phyloP scores from a whole-genome alignment of 108 stramenopile genomes.

The Stephanodiscus minutulus region DNA sequence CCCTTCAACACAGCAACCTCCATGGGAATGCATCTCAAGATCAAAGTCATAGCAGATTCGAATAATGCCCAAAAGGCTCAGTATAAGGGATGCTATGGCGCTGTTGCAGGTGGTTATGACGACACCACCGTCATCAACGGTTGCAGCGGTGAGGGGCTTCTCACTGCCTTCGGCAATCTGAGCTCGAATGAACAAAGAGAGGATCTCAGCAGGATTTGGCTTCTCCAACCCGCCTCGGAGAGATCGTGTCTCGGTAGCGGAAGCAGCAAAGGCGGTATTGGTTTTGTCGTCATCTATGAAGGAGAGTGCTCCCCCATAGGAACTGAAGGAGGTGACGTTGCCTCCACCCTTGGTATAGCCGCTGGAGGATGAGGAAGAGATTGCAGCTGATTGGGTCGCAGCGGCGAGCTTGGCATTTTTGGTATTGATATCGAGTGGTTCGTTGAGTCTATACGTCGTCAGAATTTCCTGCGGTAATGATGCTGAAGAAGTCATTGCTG shows the following conservation, averaged over 20 bases:
- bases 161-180: conserved; percentile 9
- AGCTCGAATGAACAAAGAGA: conserved; percentile 42
- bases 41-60: conserved; percentile 35
- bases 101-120: neutral
- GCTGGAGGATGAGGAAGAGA: neutral
- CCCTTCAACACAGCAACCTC: neutral
- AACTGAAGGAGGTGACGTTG: neutral
- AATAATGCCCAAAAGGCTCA: conserved; percentile 29
- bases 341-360: neutral
- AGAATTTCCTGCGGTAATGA: conserved; percentile 1
- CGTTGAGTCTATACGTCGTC: conserved; percentile 26
- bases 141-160: neutral
- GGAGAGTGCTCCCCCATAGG: conserved; percentile 12
- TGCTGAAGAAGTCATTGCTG: neutral
- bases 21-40: conserved; percentile 6
- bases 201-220: conserved; percentile 21
- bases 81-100: conserved; percentile 26
- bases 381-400: neutral
- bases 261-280: neutral
- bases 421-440: conserved; percentile 9
- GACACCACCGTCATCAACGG: neutral
- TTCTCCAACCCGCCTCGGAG: neutral
- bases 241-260: neutral
- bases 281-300: neutral
- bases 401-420: neutral